These are phyloP conservation scores for Fusarium bulbicola DNA, from an alignment of 2,329 filamentous ascomycete genomes.

Conservation along the genomic window DNA sequence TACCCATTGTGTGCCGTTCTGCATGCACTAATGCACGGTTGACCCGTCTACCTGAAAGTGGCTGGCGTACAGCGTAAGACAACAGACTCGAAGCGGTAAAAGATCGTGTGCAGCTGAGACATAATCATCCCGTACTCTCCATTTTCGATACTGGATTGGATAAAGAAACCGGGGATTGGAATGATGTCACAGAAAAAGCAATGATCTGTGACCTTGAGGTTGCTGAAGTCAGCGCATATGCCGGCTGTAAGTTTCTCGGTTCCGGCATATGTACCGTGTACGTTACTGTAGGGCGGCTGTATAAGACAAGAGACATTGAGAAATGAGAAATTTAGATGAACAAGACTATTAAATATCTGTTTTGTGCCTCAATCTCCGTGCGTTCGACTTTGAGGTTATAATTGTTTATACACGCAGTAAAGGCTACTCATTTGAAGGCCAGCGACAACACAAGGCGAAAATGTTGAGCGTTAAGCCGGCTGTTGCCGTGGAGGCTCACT, in stretches of 20 bases:
- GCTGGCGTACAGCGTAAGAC: neutral
- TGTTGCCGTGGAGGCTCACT: neutral
- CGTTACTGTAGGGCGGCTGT: neutral
- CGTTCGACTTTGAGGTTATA: neutral
- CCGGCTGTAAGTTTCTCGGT: neutral
- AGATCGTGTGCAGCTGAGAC: conserved; percentile 1
- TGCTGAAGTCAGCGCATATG: neutral
- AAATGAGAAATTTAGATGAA: neutral
- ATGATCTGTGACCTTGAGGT: neutral
- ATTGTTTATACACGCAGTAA: neutral
- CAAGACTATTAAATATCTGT: neutral
- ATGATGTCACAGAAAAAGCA: neutral
- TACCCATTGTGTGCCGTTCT: neutral
- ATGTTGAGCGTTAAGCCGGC: neutral
- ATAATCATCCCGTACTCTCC: neutral
- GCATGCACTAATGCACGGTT: neutral
- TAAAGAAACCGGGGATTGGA: neutral
- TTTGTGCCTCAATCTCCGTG: neutral
- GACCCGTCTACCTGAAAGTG: neutral
- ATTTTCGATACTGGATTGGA: neutral
- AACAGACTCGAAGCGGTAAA: neutral
- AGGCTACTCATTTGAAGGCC: rapidly evolving
- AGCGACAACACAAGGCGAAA: rapidly evolving
- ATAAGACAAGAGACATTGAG: neutral
- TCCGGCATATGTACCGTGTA: neutral